A percentile compares a stretch with the other conserved stretches of the same genome.
phyloP scores from a whole-genome alignment of 2,329 filamentous ascomycete species.

The Aspergillus floridensis region DNA sequence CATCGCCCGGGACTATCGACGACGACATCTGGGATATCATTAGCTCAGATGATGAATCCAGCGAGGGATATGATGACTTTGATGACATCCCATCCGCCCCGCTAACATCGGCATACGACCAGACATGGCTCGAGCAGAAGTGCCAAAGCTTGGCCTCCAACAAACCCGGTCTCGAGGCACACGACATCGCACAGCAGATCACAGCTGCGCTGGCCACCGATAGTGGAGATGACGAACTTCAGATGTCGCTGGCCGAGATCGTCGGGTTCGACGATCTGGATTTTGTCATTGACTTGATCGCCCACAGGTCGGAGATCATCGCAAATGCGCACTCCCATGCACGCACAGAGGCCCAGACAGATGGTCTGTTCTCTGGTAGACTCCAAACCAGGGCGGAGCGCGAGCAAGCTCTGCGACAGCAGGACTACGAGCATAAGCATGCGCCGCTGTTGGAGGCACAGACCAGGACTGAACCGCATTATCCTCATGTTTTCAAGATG shows the following conservation, averaged over 20 bases:
- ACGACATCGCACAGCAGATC: slow-evolving; percentile 75
- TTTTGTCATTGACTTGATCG: slow-evolving; percentile 85
- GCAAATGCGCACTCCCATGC: slow-evolving; percentile 32
- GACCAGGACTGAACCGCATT: slow-evolving; percentile 67
- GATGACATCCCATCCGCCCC: slow-evolving; percentile 38
- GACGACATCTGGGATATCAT: slow-evolving; percentile 88
- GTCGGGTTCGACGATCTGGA: slow-evolving; percentile 92
- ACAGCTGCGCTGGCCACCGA: slow-evolving; percentile 69
- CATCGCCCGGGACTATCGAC: slow-evolving; percentile 61
- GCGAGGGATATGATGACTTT: slow-evolving; percentile 61
- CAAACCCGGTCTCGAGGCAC: slow-evolving; percentile 65
- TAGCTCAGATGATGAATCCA: slow-evolving; percentile 67
- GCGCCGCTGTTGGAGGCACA: slow-evolving; percentile 68
- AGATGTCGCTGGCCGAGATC: slow-evolving; percentile 83
- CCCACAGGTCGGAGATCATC: slow-evolving; percentile 68
- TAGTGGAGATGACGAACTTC: slow-evolving; percentile 77
- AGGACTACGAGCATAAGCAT: slow-evolving; percentile 81
- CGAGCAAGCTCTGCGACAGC: slow-evolving; percentile 70
- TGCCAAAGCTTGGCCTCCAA: slow-evolving; percentile 65
- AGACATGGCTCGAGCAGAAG: slow-evolving; percentile 68
- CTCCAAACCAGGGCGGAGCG: slow-evolving; percentile 75
- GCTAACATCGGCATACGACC: slow-evolving; percentile 48
- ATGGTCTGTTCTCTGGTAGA: slow-evolving; percentile 50
- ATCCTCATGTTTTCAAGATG: slow-evolving; percentile 88
- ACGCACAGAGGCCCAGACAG: slow-evolving; percentile 36